Evolutionary conservation across 352 stramenopile genomes (phyloP).

Genomic region (Salisapilia sapeloensis): DNA sequence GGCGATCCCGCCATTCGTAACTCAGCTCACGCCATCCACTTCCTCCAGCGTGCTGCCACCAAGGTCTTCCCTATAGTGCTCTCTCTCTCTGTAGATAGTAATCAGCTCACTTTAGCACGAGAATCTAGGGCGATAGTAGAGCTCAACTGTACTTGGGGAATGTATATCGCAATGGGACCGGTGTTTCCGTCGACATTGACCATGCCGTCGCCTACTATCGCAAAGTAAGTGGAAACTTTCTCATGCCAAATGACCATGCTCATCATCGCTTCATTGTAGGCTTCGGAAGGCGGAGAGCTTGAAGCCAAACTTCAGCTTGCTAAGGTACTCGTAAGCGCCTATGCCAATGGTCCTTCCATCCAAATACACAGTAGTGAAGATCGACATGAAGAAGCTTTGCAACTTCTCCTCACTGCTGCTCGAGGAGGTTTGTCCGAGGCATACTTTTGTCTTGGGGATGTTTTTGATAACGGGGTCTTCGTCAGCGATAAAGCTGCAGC

Average conservation of each 20-base stretch:
- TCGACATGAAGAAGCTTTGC: conserved; percentile 38
- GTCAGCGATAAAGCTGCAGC: conserved; percentile 26
- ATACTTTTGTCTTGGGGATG: conserved; percentile 20
- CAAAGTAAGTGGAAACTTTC: conserved; percentile 7
- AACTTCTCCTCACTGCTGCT: conserved; percentile 29
- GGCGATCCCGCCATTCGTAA: conserved; percentile 11
- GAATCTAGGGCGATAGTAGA: conserved; percentile 14
- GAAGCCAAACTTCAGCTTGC: conserved; percentile 39
- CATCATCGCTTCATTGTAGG: conserved; percentile 4
- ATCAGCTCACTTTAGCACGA: conserved; percentile 1
- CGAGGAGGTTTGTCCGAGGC: conserved; percentile 17
- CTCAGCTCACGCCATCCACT: conserved; percentile 37
- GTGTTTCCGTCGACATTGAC: conserved; percentile 32
- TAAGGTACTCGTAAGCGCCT: conserved; percentile 14
- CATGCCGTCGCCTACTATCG: conserved; percentile 30
- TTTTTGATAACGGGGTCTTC: conserved; percentile 31
- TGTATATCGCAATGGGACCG: conserved; percentile 24
- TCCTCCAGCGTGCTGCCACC: conserved; percentile 30
- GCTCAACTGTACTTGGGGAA: conserved; percentile 26
- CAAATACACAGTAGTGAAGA: conserved; percentile 32
- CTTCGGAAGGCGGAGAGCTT: conserved; percentile 14
- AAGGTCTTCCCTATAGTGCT: conserved; percentile 16
- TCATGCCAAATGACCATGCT: not conserved
- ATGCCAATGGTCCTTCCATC: conserved; percentile 2
- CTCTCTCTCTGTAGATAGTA: not conserved